Base-by-base conservation (phyloP, 768 basidiomycete genomes). In the Holtermanniella nyarrowii region DNA sequence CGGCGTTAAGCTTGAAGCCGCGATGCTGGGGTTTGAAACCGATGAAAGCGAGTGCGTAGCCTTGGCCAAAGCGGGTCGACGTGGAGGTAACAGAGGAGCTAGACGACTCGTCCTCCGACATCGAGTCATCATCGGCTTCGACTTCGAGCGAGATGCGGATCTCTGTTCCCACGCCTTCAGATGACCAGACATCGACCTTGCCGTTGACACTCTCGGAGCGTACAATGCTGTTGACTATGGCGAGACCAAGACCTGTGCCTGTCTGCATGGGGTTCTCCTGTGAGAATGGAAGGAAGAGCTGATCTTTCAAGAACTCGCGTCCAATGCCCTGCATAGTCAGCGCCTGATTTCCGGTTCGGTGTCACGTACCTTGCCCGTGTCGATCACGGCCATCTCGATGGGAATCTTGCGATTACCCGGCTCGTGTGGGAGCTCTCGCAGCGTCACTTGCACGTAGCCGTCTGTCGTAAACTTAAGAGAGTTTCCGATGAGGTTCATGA, bases 401-500 rank as follows among this genome's bases (percentile, higher is more conserved):
- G 79, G 86, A 47, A 85, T 77, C 53, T 77, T 81, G 48, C 79
- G 49, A 23, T 58, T 25, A 25, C 58, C 75, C 0, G 78, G 76
- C 27, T 77, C 68, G n/a, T 73, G 72, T 5, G 84, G 80, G 22
- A 88, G 63, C 63, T 90, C 81, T 5, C 85, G 82, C 37, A 95
- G 74, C 5, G 82, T 77, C 49, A 95, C 82, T 62, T 90, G 89
- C 26, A 96, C 81, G 69, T 80, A 91, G 22, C 91, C 91, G 63
- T 82, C 77, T 42, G 79, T 76, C 25, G 89, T 93, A 69, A 95
- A 95, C 70, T 96, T 93, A 48, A 91, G 74, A 61, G 87, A 88
- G 70, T 93, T 95, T 14, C 89, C 88, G 59, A 95, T 88, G 31
- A 96, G 72, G 66, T 96, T 96, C 88, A 95, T 93, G 55, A 95